Evolutionary conservation across 495 filamentous ascomycete species (phyloP), one percentile per base, ranked within the genome.

Genomic region (Aspergillus incahuasiensis): DNA sequence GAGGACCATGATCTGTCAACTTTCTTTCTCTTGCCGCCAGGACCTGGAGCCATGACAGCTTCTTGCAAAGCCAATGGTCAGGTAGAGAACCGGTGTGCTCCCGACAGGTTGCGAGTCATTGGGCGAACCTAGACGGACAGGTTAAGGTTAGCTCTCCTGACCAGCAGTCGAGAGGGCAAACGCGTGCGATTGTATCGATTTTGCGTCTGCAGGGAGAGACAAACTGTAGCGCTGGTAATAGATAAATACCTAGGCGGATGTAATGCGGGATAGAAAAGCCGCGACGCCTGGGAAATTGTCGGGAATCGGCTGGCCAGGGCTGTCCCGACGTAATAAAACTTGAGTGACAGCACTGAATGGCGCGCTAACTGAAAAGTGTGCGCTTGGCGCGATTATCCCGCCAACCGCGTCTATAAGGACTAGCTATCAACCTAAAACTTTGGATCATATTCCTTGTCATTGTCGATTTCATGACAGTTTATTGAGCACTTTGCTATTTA

Each of bases 11-110:
- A 72, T 62, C 79, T 68, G 52, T 84, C 82, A 34, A 70, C 72
- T 62, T 82, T 71, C 70, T 86, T 86, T 54, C 82, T 72, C 70
- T 86, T 86, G 48, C 74, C 75, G 63, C 73, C 74, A 57, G 75
- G 68, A 60, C 74, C 77, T 52, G 78, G 77, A 65, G 77, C 74
- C 79, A 82, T 82, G 60, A 59, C 67, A 65, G 62, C 43, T 53
- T 47, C 42, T 24, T 55, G 54, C 56, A 56, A 53, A 61, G 48
- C 62, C 65, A 64, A 56, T 55, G 64, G 57, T 64, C 60, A 63
- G 64, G 63, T 52, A 58, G 63, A 64, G 58, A 64, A 61, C 57
- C 45, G 60, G 63, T 64, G 49, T 58, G 56, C 61, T 62, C 51
- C 50, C 50, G 62, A 60, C 55, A 70, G 64, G 59, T 78, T 74